Percentiles rank a stretch among this genome's conserved stretches.
Evolutionary conservation across 2,329 filamentous ascomycete species (phyloP).

Genomic region (Aspergillus sp.): DNA sequence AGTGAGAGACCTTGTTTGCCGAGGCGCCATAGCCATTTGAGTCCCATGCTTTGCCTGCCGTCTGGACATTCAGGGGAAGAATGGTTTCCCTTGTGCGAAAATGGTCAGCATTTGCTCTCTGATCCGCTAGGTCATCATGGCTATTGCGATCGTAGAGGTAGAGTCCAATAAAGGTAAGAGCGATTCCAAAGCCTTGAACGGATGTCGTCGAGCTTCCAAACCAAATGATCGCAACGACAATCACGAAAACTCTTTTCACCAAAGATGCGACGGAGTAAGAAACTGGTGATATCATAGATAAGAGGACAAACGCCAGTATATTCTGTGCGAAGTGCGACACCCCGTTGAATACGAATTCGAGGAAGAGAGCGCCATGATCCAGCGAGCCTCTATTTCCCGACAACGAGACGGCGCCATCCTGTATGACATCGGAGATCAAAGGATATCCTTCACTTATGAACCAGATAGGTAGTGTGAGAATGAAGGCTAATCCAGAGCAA

Average conservation of each 20-base stretch:
- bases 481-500: constrained; percentile 88
- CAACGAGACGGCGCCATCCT: constrained; percentile 76
- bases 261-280: constrained; percentile 95
- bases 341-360: constrained; percentile 98
- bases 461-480: constrained; percentile 89
- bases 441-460: constrained; percentile 83
- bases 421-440: constrained; percentile 74
- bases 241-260: constrained; percentile 97
- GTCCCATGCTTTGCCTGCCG: constrained; percentile 40
- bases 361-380: constrained; percentile 60
- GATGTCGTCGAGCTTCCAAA: constrained; percentile 86
- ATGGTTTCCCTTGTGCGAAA: constrained; percentile 65
- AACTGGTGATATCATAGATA: constrained; percentile 92
- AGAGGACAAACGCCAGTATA: constrained; percentile 86
- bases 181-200: constrained; percentile 81
- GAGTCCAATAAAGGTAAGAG: constrained; percentile 83
- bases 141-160: constrained; percentile 95
- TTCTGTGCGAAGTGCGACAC: constrained; percentile 96
- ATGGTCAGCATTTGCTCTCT: constrained; percentile 66
- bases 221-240: constrained; percentile 92
- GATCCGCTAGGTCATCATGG: constrained; percentile 84
- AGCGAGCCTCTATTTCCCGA: constrained; percentile 74
- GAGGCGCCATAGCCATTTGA: constrained; percentile 42
- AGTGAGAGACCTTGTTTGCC: constrained; percentile 24
- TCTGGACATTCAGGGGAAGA: constrained; percentile 62